Evolutionary conservation across 202 grass and related monocot species (phyloP).

Genomic region (Schoenoplectus tabernaemontani): DNA sequence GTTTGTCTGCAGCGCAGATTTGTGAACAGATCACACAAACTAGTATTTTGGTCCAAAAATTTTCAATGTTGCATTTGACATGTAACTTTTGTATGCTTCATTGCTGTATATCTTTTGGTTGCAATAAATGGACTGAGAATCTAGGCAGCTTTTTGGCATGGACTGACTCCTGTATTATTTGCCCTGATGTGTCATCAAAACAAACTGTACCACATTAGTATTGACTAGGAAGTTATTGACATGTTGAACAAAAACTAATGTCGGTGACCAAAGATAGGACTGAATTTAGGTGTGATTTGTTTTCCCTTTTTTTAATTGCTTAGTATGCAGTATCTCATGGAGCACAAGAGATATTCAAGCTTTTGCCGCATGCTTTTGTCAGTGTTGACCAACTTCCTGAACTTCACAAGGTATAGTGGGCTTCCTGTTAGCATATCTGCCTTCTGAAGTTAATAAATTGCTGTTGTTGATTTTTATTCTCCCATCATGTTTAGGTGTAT

Average conservation of each 20-base stretch:
- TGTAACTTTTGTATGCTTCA: neutral
- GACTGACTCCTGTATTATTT: neutral
- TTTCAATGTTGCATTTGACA: neutral
- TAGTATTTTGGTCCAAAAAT: neutral
- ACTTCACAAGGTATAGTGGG: constrained; percentile 36
- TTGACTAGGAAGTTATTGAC: neutral
- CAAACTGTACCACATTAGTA: neutral
- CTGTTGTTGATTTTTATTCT: neutral
- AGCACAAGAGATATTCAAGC: constrained; percentile 94
- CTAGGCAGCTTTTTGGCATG: neutral
- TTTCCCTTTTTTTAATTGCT: neutral
- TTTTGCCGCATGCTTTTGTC: constrained; percentile 81
- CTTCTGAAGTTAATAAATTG: neutral
- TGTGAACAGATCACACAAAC: neutral
- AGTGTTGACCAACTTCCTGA: constrained; percentile 61
- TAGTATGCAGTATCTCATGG: constrained; percentile 78
- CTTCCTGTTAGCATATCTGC: neutral
- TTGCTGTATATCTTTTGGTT: neutral
- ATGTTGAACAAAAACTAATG: neutral
- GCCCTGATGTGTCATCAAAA: neutral
- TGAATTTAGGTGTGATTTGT: neutral
- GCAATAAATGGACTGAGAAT: neutral
- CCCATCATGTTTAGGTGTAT: neutral
- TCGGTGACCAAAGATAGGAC: neutral
- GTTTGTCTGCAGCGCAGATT: neutral